A percentile compares a stretch with the other conserved stretches of the same genome.
Evolutionary conservation across 192 early-diverging fungal genomes (phyloP).

Genomic region (Entomortierella beljakovae): DNA sequence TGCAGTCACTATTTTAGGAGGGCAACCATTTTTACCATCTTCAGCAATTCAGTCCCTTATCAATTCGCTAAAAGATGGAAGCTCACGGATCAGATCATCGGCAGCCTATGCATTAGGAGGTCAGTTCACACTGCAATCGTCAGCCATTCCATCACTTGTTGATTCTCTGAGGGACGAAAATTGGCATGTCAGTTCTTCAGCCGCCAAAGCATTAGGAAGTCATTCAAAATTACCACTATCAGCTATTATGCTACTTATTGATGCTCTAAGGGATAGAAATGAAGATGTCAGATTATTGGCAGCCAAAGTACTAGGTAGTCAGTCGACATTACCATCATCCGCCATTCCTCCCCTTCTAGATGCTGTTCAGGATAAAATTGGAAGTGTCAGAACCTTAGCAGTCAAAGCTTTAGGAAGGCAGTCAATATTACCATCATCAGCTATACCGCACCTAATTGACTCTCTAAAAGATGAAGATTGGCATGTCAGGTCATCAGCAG

Average conservation of each 20-base stretch:
- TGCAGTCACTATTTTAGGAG: not conserved
- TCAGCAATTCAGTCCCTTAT: slow-evolving; percentile 8
- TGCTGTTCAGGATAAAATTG: not conserved
- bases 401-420: not conserved
- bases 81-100: not conserved
- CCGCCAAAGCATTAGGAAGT: not conserved
- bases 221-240: slow-evolving; percentile 8
- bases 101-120: slow-evolving; percentile 5
- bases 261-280: not conserved
- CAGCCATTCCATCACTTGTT: slow-evolving; percentile 11
- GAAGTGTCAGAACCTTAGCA: not conserved
- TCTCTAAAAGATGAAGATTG: too few species aligned
- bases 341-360: not conserved
- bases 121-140: not conserved
- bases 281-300: not conserved
- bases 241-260: not conserved
- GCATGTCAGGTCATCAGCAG: too few species aligned
- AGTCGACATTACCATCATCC: not conserved
- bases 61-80: not conserved
- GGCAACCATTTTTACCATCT: slow-evolving; percentile 4
- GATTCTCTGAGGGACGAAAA: slow-evolving; percentile 2
- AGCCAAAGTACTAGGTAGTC: not conserved
- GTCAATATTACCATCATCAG: not conserved
- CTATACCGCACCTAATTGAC: too few species aligned
- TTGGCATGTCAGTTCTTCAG: not conserved